A percentile compares a stretch with the other conserved stretches of the same genome.
phyloP scores from a whole-genome alignment of 345 rosid species.

The Microthlaspi erraticum region DNA sequence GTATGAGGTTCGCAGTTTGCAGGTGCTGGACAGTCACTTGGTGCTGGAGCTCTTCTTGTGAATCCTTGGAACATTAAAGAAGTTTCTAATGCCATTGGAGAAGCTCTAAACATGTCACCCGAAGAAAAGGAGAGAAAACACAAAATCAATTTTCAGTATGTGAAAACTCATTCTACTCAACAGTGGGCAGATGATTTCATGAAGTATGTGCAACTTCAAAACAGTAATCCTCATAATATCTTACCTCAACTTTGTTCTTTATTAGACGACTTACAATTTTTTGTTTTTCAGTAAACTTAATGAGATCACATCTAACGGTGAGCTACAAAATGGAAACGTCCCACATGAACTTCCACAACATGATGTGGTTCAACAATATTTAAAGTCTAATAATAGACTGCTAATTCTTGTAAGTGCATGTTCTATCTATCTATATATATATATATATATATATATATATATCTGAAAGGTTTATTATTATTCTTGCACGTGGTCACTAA shows the following conservation, averaged over 20 bases:
- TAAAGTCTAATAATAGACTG: conserved; percentile 71
- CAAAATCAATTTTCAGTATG: conserved; percentile 70
- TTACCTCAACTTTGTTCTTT: background rate
- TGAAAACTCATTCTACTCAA: conserved; percentile 84
- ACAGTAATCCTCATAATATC: conserved; percentile 7
- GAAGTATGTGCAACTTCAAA: conserved; percentile 54
- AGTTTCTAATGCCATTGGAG: conserved; percentile 83
- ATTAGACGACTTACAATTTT: background rate
- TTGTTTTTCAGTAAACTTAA: conserved; percentile 69
- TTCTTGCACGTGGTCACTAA: conserved; percentile 3
- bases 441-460: too few species aligned
- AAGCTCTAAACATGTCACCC: conserved; percentile 76
- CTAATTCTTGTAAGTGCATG: conserved; percentile 67
- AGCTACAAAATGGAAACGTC: conserved; percentile 67
- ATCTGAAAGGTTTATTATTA: background rate
- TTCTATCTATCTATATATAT: too few species aligned
- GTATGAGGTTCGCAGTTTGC: conserved; percentile 70
- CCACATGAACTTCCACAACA: conserved; percentile 72
- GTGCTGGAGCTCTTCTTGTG: conserved; percentile 97
- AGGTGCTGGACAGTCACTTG: conserved; percentile 97
- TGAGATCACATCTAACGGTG: conserved; percentile 77
- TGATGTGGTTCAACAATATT: conserved; percentile 69
- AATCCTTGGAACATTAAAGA: conserved; percentile 98
- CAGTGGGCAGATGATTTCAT: conserved; percentile 99
- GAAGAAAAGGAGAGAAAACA: conserved; percentile 91